Conservation (phyloP, 371 early-diverging fungal genomes). For the Conidiobolus coronatus region DNA sequence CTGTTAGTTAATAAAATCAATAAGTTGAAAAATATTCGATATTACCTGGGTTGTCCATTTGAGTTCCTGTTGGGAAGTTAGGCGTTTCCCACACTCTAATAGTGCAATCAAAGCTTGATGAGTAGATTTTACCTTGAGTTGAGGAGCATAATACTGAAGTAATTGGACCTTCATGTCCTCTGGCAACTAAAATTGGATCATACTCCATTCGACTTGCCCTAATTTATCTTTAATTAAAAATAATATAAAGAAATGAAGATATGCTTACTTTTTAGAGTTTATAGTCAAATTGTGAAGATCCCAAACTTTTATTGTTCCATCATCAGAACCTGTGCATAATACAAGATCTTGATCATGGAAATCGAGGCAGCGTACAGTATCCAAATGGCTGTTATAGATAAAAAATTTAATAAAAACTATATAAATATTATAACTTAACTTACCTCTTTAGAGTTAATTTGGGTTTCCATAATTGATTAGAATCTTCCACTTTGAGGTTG, state of each 20-base stretch:
- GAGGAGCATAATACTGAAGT: slow-evolving; percentile 39
- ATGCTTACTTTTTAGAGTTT: slow-evolving; percentile 1
- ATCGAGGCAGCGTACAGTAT: slow-evolving; percentile 42
- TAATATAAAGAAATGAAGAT: background rate
- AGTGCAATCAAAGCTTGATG: slow-evolving; percentile 50
- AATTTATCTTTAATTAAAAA: background rate
- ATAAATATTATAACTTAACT: background rate
- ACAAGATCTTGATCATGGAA: slow-evolving; percentile 37
- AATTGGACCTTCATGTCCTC: slow-evolving; percentile 53
- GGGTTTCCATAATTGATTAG: slow-evolving; percentile 21
- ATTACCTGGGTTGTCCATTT: too few relatives aligned
- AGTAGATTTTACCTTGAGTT: slow-evolving; percentile 30
- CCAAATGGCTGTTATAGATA: slow-evolving; percentile 38
- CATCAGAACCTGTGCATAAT: slow-evolving; percentile 56
- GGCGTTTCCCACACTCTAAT: slow-evolving; percentile 53
- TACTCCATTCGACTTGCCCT: slow-evolving; percentile 17
- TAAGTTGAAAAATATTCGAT: too few relatives aligned
- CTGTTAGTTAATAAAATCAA: too few relatives aligned
- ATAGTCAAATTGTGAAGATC: slow-evolving; percentile 4
- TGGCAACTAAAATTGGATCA: slow-evolving; percentile 48
- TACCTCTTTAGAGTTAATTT: slow-evolving; percentile 34
- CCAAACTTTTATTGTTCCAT: slow-evolving; percentile 65
- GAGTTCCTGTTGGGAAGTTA: background rate
- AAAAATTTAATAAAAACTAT: background rate
- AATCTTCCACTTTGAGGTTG: background rate